Conservation (phyloP, 306 rosid species). For the Cajanus cajan region DNA sequence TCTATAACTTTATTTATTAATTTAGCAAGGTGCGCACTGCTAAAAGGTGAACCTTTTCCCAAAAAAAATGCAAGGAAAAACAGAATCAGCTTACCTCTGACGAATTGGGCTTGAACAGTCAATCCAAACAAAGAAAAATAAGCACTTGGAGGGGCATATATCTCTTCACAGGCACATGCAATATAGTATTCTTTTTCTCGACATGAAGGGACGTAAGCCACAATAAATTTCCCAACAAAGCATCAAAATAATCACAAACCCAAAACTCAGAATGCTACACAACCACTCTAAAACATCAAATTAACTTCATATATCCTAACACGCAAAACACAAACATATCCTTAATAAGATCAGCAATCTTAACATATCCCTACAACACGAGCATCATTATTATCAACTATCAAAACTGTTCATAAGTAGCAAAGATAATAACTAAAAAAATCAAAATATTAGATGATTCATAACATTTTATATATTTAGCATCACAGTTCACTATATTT, state of each 20-base stretch:
- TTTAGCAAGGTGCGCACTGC: not conserved
- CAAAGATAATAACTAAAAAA: not conserved
- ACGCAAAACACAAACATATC: too few species aligned
- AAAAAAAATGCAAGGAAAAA: constrained; percentile 10
- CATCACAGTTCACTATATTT: constrained; percentile 1
- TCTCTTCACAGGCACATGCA: constrained; percentile 94
- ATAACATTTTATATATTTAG: not conserved
- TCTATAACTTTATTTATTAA: not conserved
- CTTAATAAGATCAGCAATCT: too few species aligned
- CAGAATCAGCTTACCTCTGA: constrained; percentile 62
- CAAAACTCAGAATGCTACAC: too few species aligned
- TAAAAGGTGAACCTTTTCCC: not conserved
- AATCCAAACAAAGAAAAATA: constrained; percentile 89
- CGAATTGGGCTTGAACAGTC: constrained; percentile 78
- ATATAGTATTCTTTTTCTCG: constrained; percentile 90
- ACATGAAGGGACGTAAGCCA: constrained; percentile 86
- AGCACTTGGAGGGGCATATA: constrained; percentile 94
- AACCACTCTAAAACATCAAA: too few species aligned
- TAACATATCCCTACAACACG: too few species aligned
- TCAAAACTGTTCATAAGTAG: constrained; percentile 29
- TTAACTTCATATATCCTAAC: too few species aligned
- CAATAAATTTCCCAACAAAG: constrained; percentile 73
- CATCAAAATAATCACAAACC: too few species aligned
- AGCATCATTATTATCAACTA: too few species aligned
- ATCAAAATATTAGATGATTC: constrained; percentile 17